Conservation (phyloP, 108 stramenopile species). For the Fistulifera pelliculosa region DNA sequence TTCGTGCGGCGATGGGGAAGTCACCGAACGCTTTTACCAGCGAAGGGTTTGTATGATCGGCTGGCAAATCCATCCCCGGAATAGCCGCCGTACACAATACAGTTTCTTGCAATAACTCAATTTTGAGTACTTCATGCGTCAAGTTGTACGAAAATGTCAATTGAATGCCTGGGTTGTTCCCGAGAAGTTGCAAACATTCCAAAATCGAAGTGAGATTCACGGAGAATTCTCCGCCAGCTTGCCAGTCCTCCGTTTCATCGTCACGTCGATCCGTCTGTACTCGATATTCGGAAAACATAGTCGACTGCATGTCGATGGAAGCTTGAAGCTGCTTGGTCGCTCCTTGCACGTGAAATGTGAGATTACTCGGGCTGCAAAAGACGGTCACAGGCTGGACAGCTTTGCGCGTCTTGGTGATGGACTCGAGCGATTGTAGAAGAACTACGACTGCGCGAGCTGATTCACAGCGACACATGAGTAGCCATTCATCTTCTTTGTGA, state of each 20-base stretch:
- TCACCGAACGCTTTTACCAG: constrained; percentile 56
- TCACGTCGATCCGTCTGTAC: constrained; percentile 9
- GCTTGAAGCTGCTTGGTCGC: constrained; percentile 44
- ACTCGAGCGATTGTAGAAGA: constrained; percentile 19
- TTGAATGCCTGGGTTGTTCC: constrained; percentile 31
- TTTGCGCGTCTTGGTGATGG: constrained; percentile 13
- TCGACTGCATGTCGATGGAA: constrained; percentile 47
- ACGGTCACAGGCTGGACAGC: constrained; percentile 51
- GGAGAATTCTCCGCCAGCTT: constrained; percentile 28
- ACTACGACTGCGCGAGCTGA: constrained; percentile 40
- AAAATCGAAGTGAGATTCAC: constrained; percentile 54
- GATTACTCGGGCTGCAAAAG: constrained; percentile 30
- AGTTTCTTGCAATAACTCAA: constrained; percentile 31
- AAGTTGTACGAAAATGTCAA: constrained; percentile 51
- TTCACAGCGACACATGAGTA: constrained; percentile 30
- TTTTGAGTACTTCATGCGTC: constrained; percentile 35
- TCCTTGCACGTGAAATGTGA: constrained; percentile 62
- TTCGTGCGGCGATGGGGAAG: constrained; percentile 34
- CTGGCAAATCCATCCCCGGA: constrained; percentile 14
- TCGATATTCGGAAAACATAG: constrained; percentile 50
- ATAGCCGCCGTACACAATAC: constrained; percentile 20
- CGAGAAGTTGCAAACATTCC: constrained; percentile 49
- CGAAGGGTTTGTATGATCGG: constrained; percentile 5
- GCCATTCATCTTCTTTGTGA: constrained; percentile 14
- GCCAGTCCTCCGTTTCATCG: constrained; percentile 5